These are phyloP conservation scores for Toxicodendron radicans DNA, from an alignment of 345 rosid species.

Conservation along the genomic window DNA sequence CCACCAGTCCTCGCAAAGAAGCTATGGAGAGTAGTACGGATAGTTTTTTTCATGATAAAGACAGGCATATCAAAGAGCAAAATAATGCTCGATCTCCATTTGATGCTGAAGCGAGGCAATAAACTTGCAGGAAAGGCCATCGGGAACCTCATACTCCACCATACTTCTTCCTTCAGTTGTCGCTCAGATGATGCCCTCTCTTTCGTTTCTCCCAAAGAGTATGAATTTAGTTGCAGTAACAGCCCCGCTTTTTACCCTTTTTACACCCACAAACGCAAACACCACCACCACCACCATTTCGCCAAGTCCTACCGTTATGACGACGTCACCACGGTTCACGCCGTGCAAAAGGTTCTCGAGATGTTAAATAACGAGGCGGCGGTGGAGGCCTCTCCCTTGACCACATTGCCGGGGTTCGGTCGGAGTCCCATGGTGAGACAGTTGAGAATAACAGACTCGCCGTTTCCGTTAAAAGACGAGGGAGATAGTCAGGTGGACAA, in stretches of 20 bases:
- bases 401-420: conserved; percentile 54
- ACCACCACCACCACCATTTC: conserved; percentile 42
- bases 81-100: conserved; percentile 50
- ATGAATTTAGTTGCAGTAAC: conserved; percentile 98
- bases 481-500: conserved; percentile 62
- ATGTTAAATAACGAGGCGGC: conserved; percentile 49
- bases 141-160: conserved; percentile 42
- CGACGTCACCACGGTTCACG: conserved; percentile 50
- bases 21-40: conserved; percentile 49
- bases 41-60: conserved; percentile 54
- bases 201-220: conserved; percentile 65
- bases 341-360: conserved; percentile 72
- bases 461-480: conserved; percentile 62
- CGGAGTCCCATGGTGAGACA: conserved; percentile 63
- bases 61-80: conserved; percentile 57
- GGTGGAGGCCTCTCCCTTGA: conserved; percentile 40
- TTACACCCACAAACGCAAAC: conserved; percentile 35
- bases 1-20: conserved; percentile 49
- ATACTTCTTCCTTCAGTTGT: conserved; percentile 64
- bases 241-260: conserved; percentile 54
- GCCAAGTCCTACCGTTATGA: conserved; percentile 34
- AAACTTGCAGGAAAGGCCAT: conserved; percentile 58
- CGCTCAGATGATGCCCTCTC: conserved; percentile 62
- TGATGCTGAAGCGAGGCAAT: conserved; percentile 58
- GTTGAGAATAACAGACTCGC: conserved; percentile 76